These are phyloP conservation scores for Copromyces sp. DNA, from an alignment of 495 filamentous ascomycete genomes.

Conservation along the genomic window DNA sequence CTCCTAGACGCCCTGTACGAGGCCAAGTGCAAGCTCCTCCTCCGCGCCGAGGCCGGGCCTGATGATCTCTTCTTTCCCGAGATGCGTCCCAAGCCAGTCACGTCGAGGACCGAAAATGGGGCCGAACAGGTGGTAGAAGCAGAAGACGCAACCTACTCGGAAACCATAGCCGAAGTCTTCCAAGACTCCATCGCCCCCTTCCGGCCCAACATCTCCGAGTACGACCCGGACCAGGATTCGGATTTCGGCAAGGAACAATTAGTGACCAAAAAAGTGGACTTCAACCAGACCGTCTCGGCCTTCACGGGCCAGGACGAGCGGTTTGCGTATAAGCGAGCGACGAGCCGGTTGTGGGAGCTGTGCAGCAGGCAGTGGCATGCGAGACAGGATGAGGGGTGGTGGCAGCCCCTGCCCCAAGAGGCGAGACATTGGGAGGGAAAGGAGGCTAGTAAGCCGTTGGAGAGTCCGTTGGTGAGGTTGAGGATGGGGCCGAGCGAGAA, in stretches of 20 bases:
- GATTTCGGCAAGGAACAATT: conserved; percentile 28
- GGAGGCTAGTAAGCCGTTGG: conserved; percentile 13
- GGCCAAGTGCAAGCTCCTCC: conserved; percentile 51
- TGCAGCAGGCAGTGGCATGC: conserved; percentile 55
- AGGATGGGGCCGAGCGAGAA: conserved; percentile 7
- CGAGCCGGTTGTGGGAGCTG: conserved; percentile 60
- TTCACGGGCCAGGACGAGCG: conserved; percentile 65
- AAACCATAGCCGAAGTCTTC: conserved; percentile 60
- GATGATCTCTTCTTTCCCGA: conserved; percentile 65
- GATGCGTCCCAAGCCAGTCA: conserved; percentile 5
- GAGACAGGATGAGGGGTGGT: conserved; percentile 44
- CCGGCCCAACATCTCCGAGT: conserved; percentile 55
- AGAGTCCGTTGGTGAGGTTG: background rate
- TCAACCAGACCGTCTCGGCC: conserved; percentile 37
- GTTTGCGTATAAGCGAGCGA: conserved; percentile 61
- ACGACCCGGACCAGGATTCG: conserved; percentile 39
- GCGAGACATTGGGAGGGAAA: conserved; percentile 48
- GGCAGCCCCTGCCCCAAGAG: conserved; percentile 50
- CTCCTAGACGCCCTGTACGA: conserved; percentile 64
- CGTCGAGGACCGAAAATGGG: background rate
- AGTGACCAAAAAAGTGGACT: conserved; percentile 32
- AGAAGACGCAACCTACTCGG: conserved; percentile 47
- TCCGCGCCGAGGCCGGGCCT: conserved; percentile 46
- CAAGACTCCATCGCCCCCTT: conserved; percentile 61
- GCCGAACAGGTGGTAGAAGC: background rate